Conservation (phyloP, 768 basidiomycete species). For the Lepiota brunneoincarnata region DNA sequence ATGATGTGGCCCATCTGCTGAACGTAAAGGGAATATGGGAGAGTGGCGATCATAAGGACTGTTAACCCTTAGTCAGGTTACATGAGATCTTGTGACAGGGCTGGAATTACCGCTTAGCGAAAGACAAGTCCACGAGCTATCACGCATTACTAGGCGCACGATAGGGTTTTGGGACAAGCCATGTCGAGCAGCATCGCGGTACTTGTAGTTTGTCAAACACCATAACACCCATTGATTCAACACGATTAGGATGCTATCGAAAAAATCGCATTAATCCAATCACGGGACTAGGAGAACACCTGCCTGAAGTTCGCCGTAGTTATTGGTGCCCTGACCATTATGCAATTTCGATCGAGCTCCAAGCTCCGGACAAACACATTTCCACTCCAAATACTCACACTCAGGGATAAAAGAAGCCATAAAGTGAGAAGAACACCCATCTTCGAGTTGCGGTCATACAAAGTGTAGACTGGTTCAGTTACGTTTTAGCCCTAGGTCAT, state of each 20-base stretch:
- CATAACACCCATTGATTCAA: background rate
- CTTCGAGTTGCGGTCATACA: background rate
- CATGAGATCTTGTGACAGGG: background rate
- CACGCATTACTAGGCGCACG: background rate
- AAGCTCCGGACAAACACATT: background rate
- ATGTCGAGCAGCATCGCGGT: background rate
- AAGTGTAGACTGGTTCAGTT: background rate
- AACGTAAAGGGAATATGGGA: background rate
- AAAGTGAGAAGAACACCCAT: background rate
- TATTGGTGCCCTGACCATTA: background rate
- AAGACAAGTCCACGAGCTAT: background rate
- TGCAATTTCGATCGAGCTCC: background rate
- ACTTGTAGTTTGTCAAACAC: conserved; percentile 1
- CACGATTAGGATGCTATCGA: background rate
- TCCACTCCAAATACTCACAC: background rate
- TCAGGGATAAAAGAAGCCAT: background rate
- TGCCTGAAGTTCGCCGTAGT: background rate
- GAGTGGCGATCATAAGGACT: background rate
- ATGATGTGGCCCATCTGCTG: background rate
- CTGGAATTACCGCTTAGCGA: background rate
- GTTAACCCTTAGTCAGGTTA: background rate
- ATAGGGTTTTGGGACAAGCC: background rate
- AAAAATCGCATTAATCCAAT: background rate
- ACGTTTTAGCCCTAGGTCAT: no score
- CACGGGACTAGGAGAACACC: background rate